These are phyloP conservation scores for Eucalyptus pauciflora DNA, from an alignment of 345 rosid genomes.

Conservation along the genomic window DNA sequence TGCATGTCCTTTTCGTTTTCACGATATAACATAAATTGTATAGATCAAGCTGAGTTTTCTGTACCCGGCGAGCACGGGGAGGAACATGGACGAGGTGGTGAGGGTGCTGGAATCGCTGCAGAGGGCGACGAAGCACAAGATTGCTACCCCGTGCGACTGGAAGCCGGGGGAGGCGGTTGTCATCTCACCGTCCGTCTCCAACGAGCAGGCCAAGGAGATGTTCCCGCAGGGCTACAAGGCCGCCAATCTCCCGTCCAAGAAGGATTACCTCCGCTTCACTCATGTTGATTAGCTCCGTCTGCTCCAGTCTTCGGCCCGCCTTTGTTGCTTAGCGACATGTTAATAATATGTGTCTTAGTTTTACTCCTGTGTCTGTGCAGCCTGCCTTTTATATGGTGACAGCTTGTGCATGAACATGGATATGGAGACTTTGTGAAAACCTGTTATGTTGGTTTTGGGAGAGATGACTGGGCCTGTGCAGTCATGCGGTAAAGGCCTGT, in stretches of 20 bases:
- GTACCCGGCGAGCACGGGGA: slow-evolving; percentile 58
- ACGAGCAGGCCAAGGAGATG: slow-evolving; percentile 50
- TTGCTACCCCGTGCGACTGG: slow-evolving; percentile 82
- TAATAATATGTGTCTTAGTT: not conserved
- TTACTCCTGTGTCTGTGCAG: not conserved
- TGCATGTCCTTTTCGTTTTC: not conserved
- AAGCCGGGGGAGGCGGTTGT: slow-evolving; percentile 63
- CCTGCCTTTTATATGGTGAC: not conserved
- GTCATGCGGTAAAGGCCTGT: not conserved
- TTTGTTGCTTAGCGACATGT: not conserved
- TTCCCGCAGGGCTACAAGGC: slow-evolving; percentile 59
- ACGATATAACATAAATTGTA: not conserved
- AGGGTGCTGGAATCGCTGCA: slow-evolving; percentile 67
- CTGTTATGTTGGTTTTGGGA: not conserved
- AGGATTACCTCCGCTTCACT: slow-evolving; percentile 46
- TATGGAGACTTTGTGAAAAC: not conserved
- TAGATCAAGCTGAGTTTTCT: slow-evolving; percentile 73
- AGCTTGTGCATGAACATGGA: not conserved
- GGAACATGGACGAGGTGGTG: slow-evolving; percentile 70
- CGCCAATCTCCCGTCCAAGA: slow-evolving; percentile 52
- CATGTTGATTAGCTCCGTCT: not conserved
- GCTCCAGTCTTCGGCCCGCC: not conserved
- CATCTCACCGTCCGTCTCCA: slow-evolving; percentile 36
- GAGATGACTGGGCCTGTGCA: not conserved
- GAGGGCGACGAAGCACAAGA: slow-evolving; percentile 35